Percentiles rank a stretch among this genome's conserved stretches.
These are phyloP conservation scores for Perilla frutescens DNA, from an alignment of 257 asterid species.

Conservation along the genomic window DNA sequence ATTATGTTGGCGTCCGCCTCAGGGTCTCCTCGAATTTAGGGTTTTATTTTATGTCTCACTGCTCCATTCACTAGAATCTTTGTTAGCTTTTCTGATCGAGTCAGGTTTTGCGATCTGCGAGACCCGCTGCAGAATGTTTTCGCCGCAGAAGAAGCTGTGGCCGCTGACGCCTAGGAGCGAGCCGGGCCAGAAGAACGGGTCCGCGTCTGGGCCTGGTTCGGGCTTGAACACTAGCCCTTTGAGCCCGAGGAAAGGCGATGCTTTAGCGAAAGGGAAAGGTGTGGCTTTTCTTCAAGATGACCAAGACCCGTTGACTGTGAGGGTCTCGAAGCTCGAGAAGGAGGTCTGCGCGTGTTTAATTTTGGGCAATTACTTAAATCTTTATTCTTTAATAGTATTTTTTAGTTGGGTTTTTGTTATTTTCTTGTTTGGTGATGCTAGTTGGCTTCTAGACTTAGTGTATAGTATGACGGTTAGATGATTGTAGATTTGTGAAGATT, in stretches of 20 bases:
- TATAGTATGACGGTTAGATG: slow-evolving; percentile 9
- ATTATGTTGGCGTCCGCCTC: slow-evolving; percentile 74
- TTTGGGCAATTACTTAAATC: slow-evolving; percentile 17
- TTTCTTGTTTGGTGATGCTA: slow-evolving; percentile 26
- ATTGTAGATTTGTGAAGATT: slow-evolving; percentile 8
- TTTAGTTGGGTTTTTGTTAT: slow-evolving; percentile 8
- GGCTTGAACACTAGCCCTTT: slow-evolving; percentile 46
- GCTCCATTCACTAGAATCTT: slow-evolving; percentile 23
- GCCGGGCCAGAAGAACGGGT: slow-evolving; percentile 52
- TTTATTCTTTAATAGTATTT: neutral
- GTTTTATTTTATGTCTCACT: slow-evolving; percentile 36
- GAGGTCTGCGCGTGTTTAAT: slow-evolving; percentile 61
- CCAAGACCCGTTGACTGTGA: slow-evolving; percentile 55
- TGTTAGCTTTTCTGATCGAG: slow-evolving; percentile 33
- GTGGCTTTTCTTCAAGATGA: slow-evolving; percentile 48
- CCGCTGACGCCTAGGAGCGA: slow-evolving; percentile 70
- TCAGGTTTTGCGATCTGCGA: slow-evolving; percentile 54
- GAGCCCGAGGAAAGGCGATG: slow-evolving; percentile 54
- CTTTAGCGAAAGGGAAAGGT: slow-evolving; percentile 54
- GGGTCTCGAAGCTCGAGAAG: slow-evolving; percentile 65
- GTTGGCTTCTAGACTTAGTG: slow-evolving; percentile 23
- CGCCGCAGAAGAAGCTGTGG: slow-evolving; percentile 84
- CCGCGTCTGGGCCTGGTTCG: slow-evolving; percentile 48
- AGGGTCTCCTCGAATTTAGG: slow-evolving; percentile 51
- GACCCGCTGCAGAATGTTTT: slow-evolving; percentile 52